phyloP scores from a whole-genome alignment of 2,329 filamentous ascomycete genomes.

The Aspergillus glaucus region DNA sequence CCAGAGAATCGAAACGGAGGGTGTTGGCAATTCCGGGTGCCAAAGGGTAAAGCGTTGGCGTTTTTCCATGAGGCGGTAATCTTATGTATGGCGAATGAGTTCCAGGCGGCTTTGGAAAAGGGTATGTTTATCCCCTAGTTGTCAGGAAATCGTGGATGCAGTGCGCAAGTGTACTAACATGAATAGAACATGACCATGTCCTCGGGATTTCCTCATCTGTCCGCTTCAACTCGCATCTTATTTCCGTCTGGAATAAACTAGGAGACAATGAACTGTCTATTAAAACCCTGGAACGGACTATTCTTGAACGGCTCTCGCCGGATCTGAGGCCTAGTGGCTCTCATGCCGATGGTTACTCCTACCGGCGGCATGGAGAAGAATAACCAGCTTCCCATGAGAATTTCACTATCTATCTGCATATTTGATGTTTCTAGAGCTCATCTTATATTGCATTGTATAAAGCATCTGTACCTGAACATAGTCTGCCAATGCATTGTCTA shows the following conservation, averaged over 20 bases:
- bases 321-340: constrained; percentile 64
- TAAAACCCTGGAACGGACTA: constrained; percentile 64
- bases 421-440: not conserved
- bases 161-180: constrained; percentile 1
- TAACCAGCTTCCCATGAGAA: too few species aligned
- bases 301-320: constrained; percentile 65
- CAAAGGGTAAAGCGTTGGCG: constrained; percentile 61
- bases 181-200: constrained; percentile 68
- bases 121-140: constrained; percentile 48
- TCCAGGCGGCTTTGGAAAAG: constrained; percentile 66
- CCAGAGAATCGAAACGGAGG: constrained; percentile 78
- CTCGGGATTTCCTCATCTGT: constrained; percentile 83
- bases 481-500: not conserved
- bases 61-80: constrained; percentile 34
- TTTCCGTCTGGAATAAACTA: constrained; percentile 91
- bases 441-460: too few species aligned
- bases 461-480: too few species aligned
- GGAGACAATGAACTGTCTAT: constrained; percentile 72
- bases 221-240: constrained; percentile 80
- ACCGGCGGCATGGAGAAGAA: constrained; percentile 86
- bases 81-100: constrained; percentile 32
- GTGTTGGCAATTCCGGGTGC: constrained; percentile 86
- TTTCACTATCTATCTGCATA: not conserved
- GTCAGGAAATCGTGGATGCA: not conserved
- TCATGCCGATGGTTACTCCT: constrained; percentile 48